Evolutionary conservation across 306 rosid genomes (phyloP).

Genomic region (Lathyrus aphaca): DNA sequence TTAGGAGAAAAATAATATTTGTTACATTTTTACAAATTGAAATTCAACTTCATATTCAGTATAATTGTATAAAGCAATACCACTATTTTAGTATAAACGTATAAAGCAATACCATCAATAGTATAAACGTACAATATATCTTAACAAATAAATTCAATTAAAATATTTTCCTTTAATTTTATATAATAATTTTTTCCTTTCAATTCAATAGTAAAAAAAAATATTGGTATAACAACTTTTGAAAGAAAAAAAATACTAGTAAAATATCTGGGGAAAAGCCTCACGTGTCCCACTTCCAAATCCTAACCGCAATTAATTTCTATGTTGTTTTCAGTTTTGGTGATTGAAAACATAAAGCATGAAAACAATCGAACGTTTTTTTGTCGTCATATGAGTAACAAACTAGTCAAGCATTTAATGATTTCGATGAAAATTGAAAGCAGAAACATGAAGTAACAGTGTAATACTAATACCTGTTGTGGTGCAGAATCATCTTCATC

Average conservation of each 20-base stretch:
- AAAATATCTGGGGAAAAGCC: not conserved
- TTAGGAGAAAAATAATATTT: not conserved
- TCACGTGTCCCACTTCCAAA: not conserved
- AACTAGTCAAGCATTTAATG: not conserved
- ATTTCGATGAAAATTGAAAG: not conserved
- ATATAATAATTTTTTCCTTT: not conserved
- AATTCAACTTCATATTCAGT: not conserved
- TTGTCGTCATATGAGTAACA: not conserved
- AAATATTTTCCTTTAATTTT: not conserved
- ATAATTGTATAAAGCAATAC: not conserved
- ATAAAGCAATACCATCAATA: not conserved
- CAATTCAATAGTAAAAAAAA: not conserved
- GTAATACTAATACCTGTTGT: conserved; percentile 48
- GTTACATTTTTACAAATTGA: not conserved
- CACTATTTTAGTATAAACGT: not conserved
- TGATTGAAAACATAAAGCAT: not conserved
- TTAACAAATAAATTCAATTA: too few species aligned
- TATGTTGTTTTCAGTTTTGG: not conserved
- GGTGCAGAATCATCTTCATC: conserved; percentile 27
- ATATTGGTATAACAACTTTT: not conserved
- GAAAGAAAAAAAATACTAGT: too few species aligned
- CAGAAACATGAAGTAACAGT: not conserved
- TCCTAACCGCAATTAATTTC: not conserved
- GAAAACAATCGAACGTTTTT: not conserved
- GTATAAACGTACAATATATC: not conserved